These are phyloP conservation scores for Heterobasidion occidentale DNA, from an alignment of 1,284 basidiomycete genomes.

Conservation along the genomic window DNA sequence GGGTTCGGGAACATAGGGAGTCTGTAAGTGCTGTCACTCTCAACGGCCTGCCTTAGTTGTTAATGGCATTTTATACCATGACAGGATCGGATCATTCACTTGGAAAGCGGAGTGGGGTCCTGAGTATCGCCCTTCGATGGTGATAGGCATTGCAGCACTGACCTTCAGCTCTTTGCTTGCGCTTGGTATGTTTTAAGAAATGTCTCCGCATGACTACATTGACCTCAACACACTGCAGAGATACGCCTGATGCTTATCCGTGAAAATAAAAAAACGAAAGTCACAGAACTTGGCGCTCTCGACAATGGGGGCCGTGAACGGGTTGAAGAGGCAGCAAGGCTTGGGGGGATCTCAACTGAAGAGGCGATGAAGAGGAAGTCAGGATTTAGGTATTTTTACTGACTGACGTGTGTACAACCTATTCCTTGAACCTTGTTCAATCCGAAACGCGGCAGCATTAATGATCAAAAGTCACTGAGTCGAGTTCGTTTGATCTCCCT, in stretches of 20 bases:
- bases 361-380: slow-evolving; percentile 28
- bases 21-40: slow-evolving; percentile 18
- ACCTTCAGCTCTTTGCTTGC: slow-evolving; percentile 20
- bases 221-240: slow-evolving; percentile 13
- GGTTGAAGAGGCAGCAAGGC: slow-evolving; percentile 27
- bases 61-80: not conserved
- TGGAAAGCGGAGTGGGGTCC: slow-evolving; percentile 32
- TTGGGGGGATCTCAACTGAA: slow-evolving; percentile 28
- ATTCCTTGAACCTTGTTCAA: too few relatives aligned
- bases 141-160: slow-evolving; percentile 24
- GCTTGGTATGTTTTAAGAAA: slow-evolving; percentile 13
- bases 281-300: slow-evolving; percentile 24
- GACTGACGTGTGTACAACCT: slow-evolving; percentile 1
- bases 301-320: slow-evolving; percentile 22
- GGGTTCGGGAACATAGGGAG: slow-evolving; percentile 33
- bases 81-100: slow-evolving; percentile 29
- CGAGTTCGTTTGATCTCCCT: too few relatives aligned
- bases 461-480: too few relatives aligned
- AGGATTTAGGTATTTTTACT: slow-evolving; percentile 35
- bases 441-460: too few relatives aligned
- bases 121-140: slow-evolving; percentile 30
- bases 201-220: too few relatives aligned
- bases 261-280: slow-evolving; percentile 27
- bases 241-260: slow-evolving; percentile 25
- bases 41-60: not conserved